phyloP scores from a whole-genome alignment of 2,329 filamentous ascomycete genomes.

The Botryotinia calthae region DNA sequence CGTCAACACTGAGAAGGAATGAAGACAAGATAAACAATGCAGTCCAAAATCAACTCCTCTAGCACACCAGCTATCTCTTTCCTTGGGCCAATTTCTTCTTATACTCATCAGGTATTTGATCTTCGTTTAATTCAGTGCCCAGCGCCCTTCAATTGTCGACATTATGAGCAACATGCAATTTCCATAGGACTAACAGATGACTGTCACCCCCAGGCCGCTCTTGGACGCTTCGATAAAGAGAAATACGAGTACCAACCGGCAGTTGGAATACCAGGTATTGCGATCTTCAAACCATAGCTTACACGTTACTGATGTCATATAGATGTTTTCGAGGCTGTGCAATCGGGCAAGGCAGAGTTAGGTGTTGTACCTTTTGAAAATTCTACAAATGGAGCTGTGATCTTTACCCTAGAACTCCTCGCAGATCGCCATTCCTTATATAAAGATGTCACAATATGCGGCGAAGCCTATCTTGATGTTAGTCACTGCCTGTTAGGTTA shows the following conservation, averaged over 20 bases:
- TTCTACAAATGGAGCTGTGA: constrained; percentile 88
- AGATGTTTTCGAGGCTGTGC: constrained; percentile 81
- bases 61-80: constrained; percentile 49
- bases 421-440: constrained; percentile 68
- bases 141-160: constrained; percentile 19
- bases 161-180: constrained; percentile 18
- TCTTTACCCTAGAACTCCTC: constrained; percentile 85
- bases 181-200: constrained; percentile 33
- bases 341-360: constrained; percentile 59
- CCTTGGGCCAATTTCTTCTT: constrained; percentile 63
- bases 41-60: constrained; percentile 14
- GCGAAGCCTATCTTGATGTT: constrained; percentile 82
- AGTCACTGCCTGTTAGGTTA: constrained; percentile 80
- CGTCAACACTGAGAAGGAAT: constrained; percentile 12
- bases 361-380: constrained; percentile 96
- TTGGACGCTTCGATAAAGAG: constrained; percentile 48
- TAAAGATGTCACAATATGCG: constrained; percentile 70
- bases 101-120: constrained; percentile 62
- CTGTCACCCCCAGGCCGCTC: constrained; percentile 48
- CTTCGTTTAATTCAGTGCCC: constrained; percentile 26
- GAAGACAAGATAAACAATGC: constrained; percentile 14
- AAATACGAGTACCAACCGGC: constrained; percentile 24
- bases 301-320: background rate
- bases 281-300: background rate
- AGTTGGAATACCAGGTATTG: constrained; percentile 27